These are phyloP conservation scores for Dipteronia dyeriana DNA, from an alignment of 345 rosid genomes.

Conservation along the genomic window DNA sequence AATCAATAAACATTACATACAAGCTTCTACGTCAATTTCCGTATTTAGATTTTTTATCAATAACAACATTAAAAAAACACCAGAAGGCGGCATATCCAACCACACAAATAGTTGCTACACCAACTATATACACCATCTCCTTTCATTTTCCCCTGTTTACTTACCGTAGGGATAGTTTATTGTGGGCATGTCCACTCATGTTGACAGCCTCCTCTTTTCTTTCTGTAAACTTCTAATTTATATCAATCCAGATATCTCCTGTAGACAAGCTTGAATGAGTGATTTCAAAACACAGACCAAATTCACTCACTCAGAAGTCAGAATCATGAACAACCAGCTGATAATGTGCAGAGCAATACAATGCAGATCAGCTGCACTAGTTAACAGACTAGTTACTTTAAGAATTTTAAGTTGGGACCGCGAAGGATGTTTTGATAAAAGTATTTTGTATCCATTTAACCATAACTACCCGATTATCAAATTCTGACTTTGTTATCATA, in stretches of 20 bases:
- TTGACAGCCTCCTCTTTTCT: conserved; percentile 18
- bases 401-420: conserved; percentile 7
- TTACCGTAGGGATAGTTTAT: conserved; percentile 16
- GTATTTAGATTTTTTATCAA: neutral
- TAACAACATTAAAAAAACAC: neutral
- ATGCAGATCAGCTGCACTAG: neutral
- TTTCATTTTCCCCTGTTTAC: neutral
- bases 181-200: neutral
- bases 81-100: neutral
- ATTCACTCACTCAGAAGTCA: conserved; percentile 10
- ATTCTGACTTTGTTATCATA: neutral
- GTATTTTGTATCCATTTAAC: neutral
- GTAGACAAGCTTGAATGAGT: conserved; percentile 18
- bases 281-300: conserved; percentile 16
- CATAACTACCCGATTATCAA: neutral
- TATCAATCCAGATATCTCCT: conserved; percentile 23
- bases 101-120: neutral
- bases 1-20: neutral
- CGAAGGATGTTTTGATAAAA: neutral
- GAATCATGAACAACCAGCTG: conserved; percentile 7
- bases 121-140: neutral
- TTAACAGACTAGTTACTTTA: neutral
- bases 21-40: neutral
- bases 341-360: neutral
- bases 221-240: conserved; percentile 22